Evolutionary conservation across 768 basidiomycete genomes (phyloP), one percentile per base, ranked within the genome.

Genomic region (Leccinum broughii): DNA sequence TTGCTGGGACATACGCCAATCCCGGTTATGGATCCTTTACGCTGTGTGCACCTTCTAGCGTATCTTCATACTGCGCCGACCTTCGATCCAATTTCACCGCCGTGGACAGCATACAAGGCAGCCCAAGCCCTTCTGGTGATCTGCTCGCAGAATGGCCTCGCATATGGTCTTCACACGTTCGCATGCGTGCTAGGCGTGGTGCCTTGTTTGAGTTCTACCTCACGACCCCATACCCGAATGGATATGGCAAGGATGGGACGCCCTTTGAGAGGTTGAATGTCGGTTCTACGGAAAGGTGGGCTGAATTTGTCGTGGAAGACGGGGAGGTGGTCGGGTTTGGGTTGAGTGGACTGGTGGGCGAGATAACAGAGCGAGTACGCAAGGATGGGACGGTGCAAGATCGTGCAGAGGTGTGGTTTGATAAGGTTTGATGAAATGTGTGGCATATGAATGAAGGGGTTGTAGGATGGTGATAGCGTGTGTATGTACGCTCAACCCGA

Each of bases 161-260:
- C 13, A 28, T 72, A 32, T 78, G 74, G 75, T 66, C 72, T 0
- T 72, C 76, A n/a, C 80, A 82, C 61, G 39, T 78, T 17, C 75
- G 77, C 5, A 53, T 77, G 56, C 57, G 46, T 17, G 66, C 65
- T 56, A 24, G 35, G 37, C 57, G 61, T 26, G 71, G 61, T 10
- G 34, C 64, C 10, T 39, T 57, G 7, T 78, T 76, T 57, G 49
- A 49, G 0, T 35, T 72, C 5, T 24, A 57, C 11, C 54, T 67
- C 3, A 69, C 74, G 6, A 63, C 63, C 3, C 64, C 78, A 3
- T 79, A 75, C 62, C 74, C 77, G 1, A 26, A 72, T 0, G 78
- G 80, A 5, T 80, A 75, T 52, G 79, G 80, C 14, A 66, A 60
- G 22, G 72, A 79, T 50, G 54, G 35, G 26, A 75, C 66, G 6